phyloP scores from a whole-genome alignment of 352 stramenopile species.

The Pelagophyceae sp. region DNA sequence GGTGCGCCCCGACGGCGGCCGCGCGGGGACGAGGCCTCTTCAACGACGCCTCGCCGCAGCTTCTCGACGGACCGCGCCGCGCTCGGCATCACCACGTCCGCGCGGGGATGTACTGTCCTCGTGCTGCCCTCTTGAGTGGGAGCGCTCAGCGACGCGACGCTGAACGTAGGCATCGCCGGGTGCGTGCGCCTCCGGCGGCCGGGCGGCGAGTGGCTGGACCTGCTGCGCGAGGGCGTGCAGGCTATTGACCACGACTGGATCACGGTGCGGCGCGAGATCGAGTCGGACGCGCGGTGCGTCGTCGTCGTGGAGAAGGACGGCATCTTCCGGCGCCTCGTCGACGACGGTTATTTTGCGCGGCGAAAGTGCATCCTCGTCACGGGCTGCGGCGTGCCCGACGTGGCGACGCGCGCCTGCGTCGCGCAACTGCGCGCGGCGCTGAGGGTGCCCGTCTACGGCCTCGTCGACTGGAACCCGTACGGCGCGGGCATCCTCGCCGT shows the following conservation, averaged over 20 bases:
- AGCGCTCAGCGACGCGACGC: not conserved
- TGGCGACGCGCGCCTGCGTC: constrained; percentile 80
- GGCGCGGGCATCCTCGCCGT: constrained; percentile 80
- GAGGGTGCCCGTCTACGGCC: constrained; percentile 69
- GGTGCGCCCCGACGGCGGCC: too few species aligned
- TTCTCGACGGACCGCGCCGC: not conserved
- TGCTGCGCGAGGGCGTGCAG: not conserved
- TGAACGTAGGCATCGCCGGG: not conserved
- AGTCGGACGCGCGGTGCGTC: constrained; percentile 63
- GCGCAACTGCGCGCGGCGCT: constrained; percentile 58
- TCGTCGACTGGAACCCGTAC: constrained; percentile 88
- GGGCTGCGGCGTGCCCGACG: constrained; percentile 81
- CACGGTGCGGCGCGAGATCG: not conserved
- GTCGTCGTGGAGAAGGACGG: constrained; percentile 89
- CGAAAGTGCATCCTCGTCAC: constrained; percentile 81
- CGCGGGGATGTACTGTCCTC: not conserved
- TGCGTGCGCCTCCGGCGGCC: not conserved
- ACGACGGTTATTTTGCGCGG: constrained; percentile 59
- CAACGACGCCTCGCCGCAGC: not conserved
- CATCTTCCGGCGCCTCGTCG: not conserved
- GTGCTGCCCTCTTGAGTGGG: not conserved
- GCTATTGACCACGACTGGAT: not conserved
- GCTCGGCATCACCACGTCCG: not conserved
- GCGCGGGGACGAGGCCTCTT: not conserved
- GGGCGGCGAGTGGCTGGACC: not conserved